Evolutionary conservation across 306 rosid genomes (phyloP).

Genomic region (Lagenaria siceraria): DNA sequence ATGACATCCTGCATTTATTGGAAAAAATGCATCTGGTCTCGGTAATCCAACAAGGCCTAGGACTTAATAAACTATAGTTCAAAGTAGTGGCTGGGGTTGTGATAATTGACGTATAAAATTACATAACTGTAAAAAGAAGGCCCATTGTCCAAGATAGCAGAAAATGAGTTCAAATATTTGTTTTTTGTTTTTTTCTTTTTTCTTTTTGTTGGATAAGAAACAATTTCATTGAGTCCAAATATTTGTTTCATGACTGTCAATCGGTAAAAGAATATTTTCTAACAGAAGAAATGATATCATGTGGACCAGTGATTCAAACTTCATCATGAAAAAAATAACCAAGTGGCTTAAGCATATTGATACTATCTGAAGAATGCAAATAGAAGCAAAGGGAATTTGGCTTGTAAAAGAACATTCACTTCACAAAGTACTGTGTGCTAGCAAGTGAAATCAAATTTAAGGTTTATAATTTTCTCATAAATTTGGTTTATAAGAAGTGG

Average conservation of each 20-base stretch:
- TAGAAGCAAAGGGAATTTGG: neutral
- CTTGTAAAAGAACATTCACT: neutral
- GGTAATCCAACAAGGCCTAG: neutral
- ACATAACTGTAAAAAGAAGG: neutral
- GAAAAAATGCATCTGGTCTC: neutral
- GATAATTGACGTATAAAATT: neutral
- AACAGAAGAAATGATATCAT: neutral
- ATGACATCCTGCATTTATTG: slow-evolving; percentile 46
- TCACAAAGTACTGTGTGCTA: neutral
- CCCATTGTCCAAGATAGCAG: neutral
- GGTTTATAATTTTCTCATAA: neutral
- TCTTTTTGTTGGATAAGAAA: no score
- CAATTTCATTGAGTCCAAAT: no score
- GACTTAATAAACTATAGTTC: neutral
- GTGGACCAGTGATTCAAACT: neutral
- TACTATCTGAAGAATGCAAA: neutral
- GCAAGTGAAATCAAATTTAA: neutral
- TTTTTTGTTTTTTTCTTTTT: no score
- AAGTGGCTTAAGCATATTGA: neutral
- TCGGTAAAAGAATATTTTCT: neutral
- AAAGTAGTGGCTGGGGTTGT: neutral
- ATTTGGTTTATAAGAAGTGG: neutral
- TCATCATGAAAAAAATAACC: neutral
- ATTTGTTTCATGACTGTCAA: neutral
- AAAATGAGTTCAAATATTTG: neutral